Conservation (phyloP, 441 rosid species). For the Capsella rubella region DNA sequence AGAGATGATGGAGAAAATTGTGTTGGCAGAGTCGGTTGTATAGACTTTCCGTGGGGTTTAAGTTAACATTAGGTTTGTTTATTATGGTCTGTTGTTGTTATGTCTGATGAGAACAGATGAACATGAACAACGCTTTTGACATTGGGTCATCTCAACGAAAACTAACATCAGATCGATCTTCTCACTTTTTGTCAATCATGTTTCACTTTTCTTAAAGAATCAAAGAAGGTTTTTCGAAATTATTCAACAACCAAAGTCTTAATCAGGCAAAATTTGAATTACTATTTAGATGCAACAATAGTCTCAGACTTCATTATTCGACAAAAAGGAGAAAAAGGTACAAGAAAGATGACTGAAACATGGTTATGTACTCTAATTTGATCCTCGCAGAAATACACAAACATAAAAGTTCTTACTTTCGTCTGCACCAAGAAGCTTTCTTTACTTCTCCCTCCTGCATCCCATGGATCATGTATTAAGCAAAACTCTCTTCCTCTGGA, state of each 20-base stretch:
- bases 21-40: conserved; percentile 46
- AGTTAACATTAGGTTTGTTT: conserved; percentile 42
- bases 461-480: conserved; percentile 10
- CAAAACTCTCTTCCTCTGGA: conserved; percentile 5
- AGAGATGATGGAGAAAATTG: conserved; percentile 38
- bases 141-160: conserved; percentile 17
- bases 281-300: background rate
- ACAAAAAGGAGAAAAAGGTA: background rate
- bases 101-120: conserved; percentile 34
- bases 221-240: background rate
- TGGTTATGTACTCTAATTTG: conserved; percentile 37
- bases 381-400: conserved; percentile 18
- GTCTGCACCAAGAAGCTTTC: conserved; percentile 32
- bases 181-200: background rate
- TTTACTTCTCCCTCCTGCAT: conserved; percentile 6
- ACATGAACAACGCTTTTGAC: conserved; percentile 25
- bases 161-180: conserved; percentile 12
- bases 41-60: conserved; percentile 44
- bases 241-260: background rate
- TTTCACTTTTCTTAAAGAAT: conserved; percentile 2
- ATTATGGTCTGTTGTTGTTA: conserved; percentile 35
- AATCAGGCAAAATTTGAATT: background rate
- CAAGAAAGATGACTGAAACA: conserved; percentile 26
- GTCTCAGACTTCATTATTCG: conserved; percentile 11
- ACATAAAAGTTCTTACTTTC: background rate